Conservation (phyloP, 352 stramenopile genomes). For the Nothophytophthora sp. region DNA sequence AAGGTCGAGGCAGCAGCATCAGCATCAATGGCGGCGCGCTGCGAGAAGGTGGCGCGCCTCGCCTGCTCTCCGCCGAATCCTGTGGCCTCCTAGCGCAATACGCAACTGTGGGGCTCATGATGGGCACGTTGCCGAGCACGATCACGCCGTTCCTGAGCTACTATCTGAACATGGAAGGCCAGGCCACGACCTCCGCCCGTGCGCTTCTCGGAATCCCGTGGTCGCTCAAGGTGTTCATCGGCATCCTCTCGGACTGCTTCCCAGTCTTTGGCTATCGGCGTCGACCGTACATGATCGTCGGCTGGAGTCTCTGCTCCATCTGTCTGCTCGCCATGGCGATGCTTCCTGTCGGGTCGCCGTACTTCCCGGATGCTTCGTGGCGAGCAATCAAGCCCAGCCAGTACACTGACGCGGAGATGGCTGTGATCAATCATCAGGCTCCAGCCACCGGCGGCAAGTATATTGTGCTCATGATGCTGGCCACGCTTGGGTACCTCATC, state of each 20-base stretch:
- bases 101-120: conserved; percentile 42
- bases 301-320: conserved; percentile 38
- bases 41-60: conserved; percentile 32
- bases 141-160: conserved; percentile 53
- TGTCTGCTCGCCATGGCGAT: conserved; percentile 40
- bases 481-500: conserved; percentile 53
- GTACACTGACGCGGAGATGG: conserved; percentile 27
- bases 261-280: conserved; percentile 50
- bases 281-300: conserved; percentile 56
- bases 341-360: conserved; percentile 30
- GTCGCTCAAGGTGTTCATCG: conserved; percentile 63
- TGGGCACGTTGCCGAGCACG: conserved; percentile 39
- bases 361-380: conserved; percentile 37
- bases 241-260: conserved; percentile 48
- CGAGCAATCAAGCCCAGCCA: conserved; percentile 31
- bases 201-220: conserved; percentile 48
- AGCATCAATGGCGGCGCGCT: conserved; percentile 37
- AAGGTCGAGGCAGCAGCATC: too few relatives aligned
- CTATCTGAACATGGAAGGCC: conserved; percentile 56
- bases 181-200: conserved; percentile 35
- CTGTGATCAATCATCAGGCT: conserved; percentile 36
- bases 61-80: conserved; percentile 31
- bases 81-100: conserved; percentile 49
- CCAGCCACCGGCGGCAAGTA: conserved; percentile 41
- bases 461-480: conserved; percentile 55